Evolutionary conservation across 345 rosid species (phyloP).

Genomic region (Nephelium lappaceum): DNA sequence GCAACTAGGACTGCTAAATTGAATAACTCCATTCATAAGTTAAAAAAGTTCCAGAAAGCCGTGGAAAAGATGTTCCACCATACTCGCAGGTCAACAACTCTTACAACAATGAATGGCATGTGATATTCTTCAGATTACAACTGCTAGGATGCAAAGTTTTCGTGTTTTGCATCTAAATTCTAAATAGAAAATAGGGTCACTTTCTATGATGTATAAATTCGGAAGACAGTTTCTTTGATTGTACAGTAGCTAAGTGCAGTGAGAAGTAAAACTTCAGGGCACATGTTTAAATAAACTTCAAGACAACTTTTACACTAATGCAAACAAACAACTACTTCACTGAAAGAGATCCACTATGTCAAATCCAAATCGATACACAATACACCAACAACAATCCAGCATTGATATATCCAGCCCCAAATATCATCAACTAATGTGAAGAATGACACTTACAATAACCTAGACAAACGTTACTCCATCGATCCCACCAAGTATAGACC

Average conservation of each 20-base stretch:
- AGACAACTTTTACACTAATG: neutral
- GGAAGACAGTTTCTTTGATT: neutral
- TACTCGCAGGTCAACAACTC: neutral
- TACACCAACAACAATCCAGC: neutral
- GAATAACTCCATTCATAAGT: neutral
- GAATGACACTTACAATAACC: neutral
- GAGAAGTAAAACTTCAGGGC: neutral
- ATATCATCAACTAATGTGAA: neutral
- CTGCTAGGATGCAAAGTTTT: neutral
- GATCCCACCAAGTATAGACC: neutral
- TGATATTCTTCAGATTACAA: neutral
- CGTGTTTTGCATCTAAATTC: neutral
- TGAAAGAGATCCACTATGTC: neutral
- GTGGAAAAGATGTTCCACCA: neutral
- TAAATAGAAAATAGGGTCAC: neutral
- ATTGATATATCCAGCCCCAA: neutral
- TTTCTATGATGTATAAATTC: neutral
- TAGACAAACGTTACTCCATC: neutral
- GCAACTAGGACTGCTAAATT: neutral
- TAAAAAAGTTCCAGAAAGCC: neutral
- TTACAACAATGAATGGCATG: slow-evolving; percentile 4
- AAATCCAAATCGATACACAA: neutral
- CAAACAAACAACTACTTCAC: neutral
- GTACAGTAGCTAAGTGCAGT: neutral
- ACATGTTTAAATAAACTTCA: neutral